Conservation (phyloP, 2,329 filamentous ascomycete species). For the Neofusicoccum parvum region DNA sequence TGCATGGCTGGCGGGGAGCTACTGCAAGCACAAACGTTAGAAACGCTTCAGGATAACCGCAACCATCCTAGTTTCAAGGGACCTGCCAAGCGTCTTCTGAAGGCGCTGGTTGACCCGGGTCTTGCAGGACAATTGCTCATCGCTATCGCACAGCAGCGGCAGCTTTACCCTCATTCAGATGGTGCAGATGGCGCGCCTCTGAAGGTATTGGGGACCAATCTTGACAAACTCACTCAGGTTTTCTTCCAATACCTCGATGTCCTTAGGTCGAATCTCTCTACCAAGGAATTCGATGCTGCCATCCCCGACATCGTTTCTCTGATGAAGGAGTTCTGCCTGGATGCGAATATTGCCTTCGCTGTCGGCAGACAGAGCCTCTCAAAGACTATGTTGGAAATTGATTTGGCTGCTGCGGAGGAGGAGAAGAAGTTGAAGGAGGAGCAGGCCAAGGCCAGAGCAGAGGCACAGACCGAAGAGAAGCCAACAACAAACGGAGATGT, state of each 20-base stretch:
- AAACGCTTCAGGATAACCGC: conserved; percentile 76
- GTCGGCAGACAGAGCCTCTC: conserved; percentile 45
- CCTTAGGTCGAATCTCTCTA: conserved; percentile 75
- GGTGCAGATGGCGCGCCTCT: conserved; percentile 75
- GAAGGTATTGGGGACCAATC: conserved; percentile 83
- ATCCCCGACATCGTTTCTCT: conserved; percentile 76
- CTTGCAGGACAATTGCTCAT: conserved; percentile 84
- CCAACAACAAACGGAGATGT: conserved; percentile 56
- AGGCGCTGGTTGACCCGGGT: conserved; percentile 73
- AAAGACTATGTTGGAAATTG: conserved; percentile 33
- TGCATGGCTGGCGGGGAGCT: conserved; percentile 86
- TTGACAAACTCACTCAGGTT: conserved; percentile 87
- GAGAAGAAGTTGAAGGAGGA: conserved; percentile 22
- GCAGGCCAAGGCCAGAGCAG: conserved; percentile 34
- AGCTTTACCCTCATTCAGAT: conserved; percentile 78
- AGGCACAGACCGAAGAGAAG: conserved; percentile 25
- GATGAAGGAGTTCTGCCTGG: conserved; percentile 76
- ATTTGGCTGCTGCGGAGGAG: conserved; percentile 37
- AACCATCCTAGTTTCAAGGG: conserved; percentile 58
- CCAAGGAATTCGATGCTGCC: conserved; percentile 74
- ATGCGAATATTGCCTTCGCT: conserved; percentile 38
- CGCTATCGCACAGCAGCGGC: conserved; percentile 85
- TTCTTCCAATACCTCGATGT: conserved; percentile 88
- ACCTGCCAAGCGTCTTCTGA: conserved; percentile 78
- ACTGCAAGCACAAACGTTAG: conserved; percentile 77